phyloP scores from a whole-genome alignment of 2,329 filamentous ascomycete species.

The Colletotrichum sojae region DNA sequence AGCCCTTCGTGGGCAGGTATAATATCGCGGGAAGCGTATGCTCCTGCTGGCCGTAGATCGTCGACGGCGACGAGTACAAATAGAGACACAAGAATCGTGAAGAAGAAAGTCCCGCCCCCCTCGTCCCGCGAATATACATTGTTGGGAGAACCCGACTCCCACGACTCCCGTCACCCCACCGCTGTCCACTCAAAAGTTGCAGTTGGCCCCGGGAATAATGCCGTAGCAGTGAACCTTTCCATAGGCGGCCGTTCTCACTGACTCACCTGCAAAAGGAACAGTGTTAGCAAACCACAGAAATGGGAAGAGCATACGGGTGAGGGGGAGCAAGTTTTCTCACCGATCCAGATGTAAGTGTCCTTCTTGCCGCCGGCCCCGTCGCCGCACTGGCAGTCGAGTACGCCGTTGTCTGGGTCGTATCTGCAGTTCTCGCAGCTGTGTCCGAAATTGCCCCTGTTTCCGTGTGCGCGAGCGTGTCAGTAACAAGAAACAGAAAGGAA shows the following conservation, averaged over 20 bases:
- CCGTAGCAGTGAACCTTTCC: constrained; percentile 1
- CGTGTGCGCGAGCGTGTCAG: not conserved
- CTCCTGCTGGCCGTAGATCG: no score
- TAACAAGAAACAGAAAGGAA: no score
- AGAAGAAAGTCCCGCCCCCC: no score
- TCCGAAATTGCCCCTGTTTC: not conserved
- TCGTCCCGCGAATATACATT: no score
- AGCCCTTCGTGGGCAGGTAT: no score
- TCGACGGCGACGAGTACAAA: no score
- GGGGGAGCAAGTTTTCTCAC: not conserved
- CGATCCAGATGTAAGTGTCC: not conserved
- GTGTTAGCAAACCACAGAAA: not conserved
- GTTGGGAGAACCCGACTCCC: no score
- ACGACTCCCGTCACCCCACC: no score
- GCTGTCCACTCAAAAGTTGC: not conserved
- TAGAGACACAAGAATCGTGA: no score
- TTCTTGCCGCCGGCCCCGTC: not conserved
- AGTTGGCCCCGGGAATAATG: not conserved
- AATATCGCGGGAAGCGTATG: no score
- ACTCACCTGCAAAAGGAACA: not conserved
- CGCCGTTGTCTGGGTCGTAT: not conserved
- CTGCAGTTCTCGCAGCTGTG: not conserved
- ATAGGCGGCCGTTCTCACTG: no score
- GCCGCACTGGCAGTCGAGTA: not conserved
- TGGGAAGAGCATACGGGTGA: accelerated